Conservation (phyloP, 192 early-diverging fungal species). For the Backusella mclennaniae region DNA sequence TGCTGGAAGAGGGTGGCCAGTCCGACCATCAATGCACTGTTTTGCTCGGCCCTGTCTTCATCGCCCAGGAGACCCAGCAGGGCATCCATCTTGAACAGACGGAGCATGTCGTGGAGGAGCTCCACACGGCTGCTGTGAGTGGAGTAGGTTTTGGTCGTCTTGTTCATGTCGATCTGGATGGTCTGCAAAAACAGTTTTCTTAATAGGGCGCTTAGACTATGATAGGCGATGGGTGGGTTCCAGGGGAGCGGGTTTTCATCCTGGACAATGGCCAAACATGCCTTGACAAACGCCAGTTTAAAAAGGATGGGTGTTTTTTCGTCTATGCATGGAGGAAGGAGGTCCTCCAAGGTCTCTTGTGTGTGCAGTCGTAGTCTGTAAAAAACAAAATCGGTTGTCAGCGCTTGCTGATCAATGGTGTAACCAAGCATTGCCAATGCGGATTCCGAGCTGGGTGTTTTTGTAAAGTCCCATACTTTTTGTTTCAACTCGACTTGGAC, state of each 20-base stretch:
- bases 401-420: conserved; percentile 61
- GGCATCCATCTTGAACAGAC: conserved; percentile 69
- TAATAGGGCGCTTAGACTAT: conserved; percentile 57
- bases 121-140: conserved; percentile 67
- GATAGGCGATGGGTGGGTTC: conserved; percentile 56
- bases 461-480: conserved; percentile 25
- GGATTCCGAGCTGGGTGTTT: conserved; percentile 16
- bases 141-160: conserved; percentile 33
- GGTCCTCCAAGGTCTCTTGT: conserved; percentile 59
- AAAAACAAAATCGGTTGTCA: conserved; percentile 68
- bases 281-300: conserved; percentile 77
- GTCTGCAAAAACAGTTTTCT: conserved; percentile 61
- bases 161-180: conserved; percentile 27
- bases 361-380: conserved; percentile 71
- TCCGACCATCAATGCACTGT: conserved; percentile 63
- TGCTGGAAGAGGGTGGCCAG: conserved; percentile 50
- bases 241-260: conserved; percentile 64
- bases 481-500: conserved; percentile 70
- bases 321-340: conserved; percentile 67
- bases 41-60: conserved; percentile 59
- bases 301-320: conserved; percentile 66
- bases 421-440: conserved; percentile 41
- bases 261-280: conserved; percentile 62
- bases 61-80: conserved; percentile 55
- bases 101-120: conserved; percentile 69